phyloP scores from a whole-genome alignment of 148 eudicot genomes.

The Linanthus parryae region DNA sequence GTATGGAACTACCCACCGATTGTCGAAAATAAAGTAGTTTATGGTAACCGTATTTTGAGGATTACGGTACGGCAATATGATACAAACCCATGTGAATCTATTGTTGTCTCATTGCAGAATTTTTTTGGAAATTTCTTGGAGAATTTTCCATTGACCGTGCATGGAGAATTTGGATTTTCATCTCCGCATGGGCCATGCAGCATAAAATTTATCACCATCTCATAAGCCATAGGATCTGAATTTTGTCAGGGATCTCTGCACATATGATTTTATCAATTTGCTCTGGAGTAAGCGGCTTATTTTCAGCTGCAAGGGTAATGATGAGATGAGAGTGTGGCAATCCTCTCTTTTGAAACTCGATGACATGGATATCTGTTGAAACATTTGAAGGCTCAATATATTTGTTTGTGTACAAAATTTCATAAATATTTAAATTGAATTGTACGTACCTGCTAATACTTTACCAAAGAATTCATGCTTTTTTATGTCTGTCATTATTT shows the following conservation, averaged over 20 bases:
- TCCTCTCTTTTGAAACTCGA: no score
- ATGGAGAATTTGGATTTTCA: not conserved
- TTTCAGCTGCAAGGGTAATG: not conserved
- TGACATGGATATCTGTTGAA: not conserved
- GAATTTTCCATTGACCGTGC: not conserved
- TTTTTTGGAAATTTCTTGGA: not conserved
- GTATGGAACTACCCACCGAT: not conserved
- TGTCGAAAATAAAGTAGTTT: not conserved
- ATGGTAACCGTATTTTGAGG: not conserved
- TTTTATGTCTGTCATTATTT: no score
- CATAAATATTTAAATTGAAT: no score
- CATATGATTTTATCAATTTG: no score
- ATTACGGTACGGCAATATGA: no score
- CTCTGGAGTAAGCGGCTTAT: not conserved
- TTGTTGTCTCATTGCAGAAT: not conserved
- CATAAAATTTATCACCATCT: not conserved
- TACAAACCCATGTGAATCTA: not conserved
- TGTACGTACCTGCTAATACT: not conserved
- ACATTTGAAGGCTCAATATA: no score
- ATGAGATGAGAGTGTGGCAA: not conserved
- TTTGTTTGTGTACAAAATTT: not conserved
- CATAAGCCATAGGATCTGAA: not conserved
- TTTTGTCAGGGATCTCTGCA: no score
- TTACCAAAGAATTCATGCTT: not conserved
- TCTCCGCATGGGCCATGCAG: not conserved